Evolutionary conservation across 2,329 filamentous ascomycete genomes (phyloP), one percentile per base, ranked within the genome.

Genomic region (Pseudohalonectria lignicola): DNA sequence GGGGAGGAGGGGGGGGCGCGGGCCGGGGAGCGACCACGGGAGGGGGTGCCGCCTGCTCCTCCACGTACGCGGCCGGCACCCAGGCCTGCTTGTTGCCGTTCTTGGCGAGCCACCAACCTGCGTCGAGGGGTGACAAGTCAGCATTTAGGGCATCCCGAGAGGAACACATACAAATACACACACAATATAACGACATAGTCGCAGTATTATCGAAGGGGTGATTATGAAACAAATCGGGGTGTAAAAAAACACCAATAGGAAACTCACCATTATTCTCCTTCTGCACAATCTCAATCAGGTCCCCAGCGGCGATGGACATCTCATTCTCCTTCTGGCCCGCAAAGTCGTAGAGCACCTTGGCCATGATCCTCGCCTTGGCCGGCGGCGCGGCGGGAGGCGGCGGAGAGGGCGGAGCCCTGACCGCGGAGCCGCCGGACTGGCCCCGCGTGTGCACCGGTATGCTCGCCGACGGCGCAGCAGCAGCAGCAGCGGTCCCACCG

Each of bases 81-180:
- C 92, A 98, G 37, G 87, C 92, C 60, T 92, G 86, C n/a, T 76
- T 75, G 4, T 49, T 49, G 5, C 47, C 62, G 44, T 81, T 84
- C 66, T 86, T 90, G 45, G 82, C 92, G 34, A 96, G 70, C 90
- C 90, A 96, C 92, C 92, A 98, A 38, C 92, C 90, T 94, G 48
- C 29, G 31, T 26, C 7, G 23, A 26, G 23, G 8, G n/a, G n/a
- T n/a, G n/a, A n/a, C n/a, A n/a, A n/a, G n/a, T n/a, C n/a, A n/a
- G n/a, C n/a, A n/a, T n/a, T n/a, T n/a, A n/a, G n/a, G n/a, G n/a
- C n/a, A n/a, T n/a, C n/a, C n/a, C n/a, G n/a, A n/a, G n/a, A n/a
- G n/a, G n/a, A n/a, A n/a, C n/a, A n/a, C n/a, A n/a, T n/a, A n/a
- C n/a, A n/a, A n/a, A n/a, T n/a, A n/a, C n/a, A n/a, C n/a, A n/a